A percentile compares a stretch with the other conserved stretches of the same genome.
These are phyloP conservation scores for Corylus americana DNA, from an alignment of 306 rosid species.

Conservation along the genomic window DNA sequence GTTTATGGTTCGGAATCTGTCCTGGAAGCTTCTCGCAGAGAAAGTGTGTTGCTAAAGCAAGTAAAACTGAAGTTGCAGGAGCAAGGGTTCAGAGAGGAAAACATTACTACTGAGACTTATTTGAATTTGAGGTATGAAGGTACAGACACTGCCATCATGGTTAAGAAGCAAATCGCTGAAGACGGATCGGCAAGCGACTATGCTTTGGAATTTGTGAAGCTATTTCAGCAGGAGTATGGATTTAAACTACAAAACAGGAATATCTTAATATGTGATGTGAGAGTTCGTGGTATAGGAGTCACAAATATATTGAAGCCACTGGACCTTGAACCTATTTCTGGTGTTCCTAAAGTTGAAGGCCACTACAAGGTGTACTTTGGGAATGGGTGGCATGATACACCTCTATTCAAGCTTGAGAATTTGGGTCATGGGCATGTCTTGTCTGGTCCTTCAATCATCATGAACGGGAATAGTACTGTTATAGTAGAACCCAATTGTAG, in stretches of 20 bases:
- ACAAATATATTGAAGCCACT: slow-evolving; percentile 82
- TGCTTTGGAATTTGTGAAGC: slow-evolving; percentile 63
- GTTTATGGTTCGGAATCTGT: slow-evolving; percentile 62
- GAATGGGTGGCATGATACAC: slow-evolving; percentile 78
- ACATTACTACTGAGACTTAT: slow-evolving; percentile 64
- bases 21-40: slow-evolving; percentile 62
- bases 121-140: slow-evolving; percentile 93
- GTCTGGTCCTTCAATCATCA: slow-evolving; percentile 79
- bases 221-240: slow-evolving; percentile 88
- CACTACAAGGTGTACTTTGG: slow-evolving; percentile 78
- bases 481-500: slow-evolving; percentile 81
- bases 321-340: slow-evolving; percentile 44
- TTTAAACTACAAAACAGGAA: slow-evolving; percentile 75
- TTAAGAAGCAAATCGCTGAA: slow-evolving; percentile 46
- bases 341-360: slow-evolving; percentile 66
- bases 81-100: slow-evolving; percentile 79
- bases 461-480: slow-evolving; percentile 96
- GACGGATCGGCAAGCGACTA: slow-evolving; percentile 50
- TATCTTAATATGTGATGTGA: slow-evolving; percentile 71
- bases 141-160: slow-evolving; percentile 94
- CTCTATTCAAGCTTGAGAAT: slow-evolving; percentile 83
- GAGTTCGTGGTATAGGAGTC: slow-evolving; percentile 86
- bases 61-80: slow-evolving; percentile 67
- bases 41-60: slow-evolving; percentile 56
- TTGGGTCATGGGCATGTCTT: slow-evolving; percentile 61